A percentile compares a stretch with the other conserved stretches of the same genome.
These are phyloP conservation scores for Rosa persica DNA, from an alignment of 306 rosid genomes.

Conservation along the genomic window DNA sequence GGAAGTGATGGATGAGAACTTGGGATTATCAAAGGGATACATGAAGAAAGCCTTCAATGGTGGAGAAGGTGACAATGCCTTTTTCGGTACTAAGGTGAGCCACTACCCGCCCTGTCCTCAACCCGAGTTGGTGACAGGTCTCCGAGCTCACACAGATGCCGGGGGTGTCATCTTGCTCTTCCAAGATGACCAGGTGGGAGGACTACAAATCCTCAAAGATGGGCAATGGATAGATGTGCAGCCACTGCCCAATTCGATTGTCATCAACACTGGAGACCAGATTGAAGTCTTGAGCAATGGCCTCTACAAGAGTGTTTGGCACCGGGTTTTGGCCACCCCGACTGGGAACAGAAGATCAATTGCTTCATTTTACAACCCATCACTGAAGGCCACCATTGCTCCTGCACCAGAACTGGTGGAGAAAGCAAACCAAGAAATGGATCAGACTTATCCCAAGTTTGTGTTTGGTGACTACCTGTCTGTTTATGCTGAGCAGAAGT, in stretches of 20 bases:
- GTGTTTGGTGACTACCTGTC: constrained; percentile 92
- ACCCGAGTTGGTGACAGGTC: constrained; percentile 81
- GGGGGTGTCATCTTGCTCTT: constrained; percentile 89
- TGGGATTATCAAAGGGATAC: constrained; percentile 67
- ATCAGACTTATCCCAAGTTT: constrained; percentile 71
- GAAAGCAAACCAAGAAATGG: constrained; percentile 45
- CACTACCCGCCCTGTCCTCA: constrained; percentile 94
- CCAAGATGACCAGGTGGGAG: constrained; percentile 90
- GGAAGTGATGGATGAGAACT: constrained; percentile 93
- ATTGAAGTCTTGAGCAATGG: constrained; percentile 96
- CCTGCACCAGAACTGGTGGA: constrained; percentile 72
- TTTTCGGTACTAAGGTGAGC: constrained; percentile 97
- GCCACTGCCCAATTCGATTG: constrained; percentile 76
- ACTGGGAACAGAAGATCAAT: constrained; percentile 79
- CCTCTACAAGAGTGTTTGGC: constrained; percentile 91
- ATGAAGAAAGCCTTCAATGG: constrained; percentile 71
- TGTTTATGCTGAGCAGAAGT: constrained; percentile 83
- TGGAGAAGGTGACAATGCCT: constrained; percentile 61
- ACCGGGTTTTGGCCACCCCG: constrained; percentile 60
- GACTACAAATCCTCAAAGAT: constrained; percentile 94
- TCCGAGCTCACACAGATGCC: constrained; percentile 94
- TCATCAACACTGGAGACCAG: constrained; percentile 97
- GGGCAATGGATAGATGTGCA: constrained; percentile 89
- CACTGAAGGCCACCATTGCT: constrained; percentile 75
- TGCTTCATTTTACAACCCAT: constrained; percentile 91